These are phyloP conservation scores for Termitomyces sp. DNA, from an alignment of 768 basidiomycete species.

Conservation along the genomic window DNA sequence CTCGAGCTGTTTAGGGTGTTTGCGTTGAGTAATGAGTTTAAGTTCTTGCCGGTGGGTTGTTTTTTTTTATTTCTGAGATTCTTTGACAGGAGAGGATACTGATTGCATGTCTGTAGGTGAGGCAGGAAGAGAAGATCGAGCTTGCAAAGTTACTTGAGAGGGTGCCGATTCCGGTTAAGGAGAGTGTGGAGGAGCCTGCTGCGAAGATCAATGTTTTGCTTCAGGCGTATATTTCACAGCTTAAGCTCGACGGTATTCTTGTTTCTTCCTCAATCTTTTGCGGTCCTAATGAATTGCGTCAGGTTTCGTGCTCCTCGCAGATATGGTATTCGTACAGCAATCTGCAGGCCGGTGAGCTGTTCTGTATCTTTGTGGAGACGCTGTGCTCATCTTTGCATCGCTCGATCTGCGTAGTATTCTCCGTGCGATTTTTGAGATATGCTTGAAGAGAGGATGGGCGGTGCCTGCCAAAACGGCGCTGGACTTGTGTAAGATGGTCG, in stretches of 20 bases:
- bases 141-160: slow-evolving; percentile 85
- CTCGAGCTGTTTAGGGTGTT: slow-evolving; percentile 95
- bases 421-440: slow-evolving; percentile 96
- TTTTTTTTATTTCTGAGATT: neutral
- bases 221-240: slow-evolving; percentile 90
- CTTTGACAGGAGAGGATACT: neutral
- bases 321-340: slow-evolving; percentile 96
- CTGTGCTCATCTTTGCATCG: neutral
- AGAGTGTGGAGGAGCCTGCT: slow-evolving; percentile 91
- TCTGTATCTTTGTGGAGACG: neutral
- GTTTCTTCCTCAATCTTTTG: neutral
- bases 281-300: neutral
- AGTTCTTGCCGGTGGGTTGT: slow-evolving; percentile 72
- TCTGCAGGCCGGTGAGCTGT: slow-evolving; percentile 78
- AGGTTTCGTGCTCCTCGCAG: slow-evolving; percentile 82
- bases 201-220: slow-evolving; percentile 97
- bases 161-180: slow-evolving; percentile 96
- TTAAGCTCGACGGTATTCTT: slow-evolving; percentile 76
- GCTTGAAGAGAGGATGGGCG: slow-evolving; percentile 97
- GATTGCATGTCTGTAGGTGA: slow-evolving; percentile 14
- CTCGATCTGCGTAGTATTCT: slow-evolving; percentile 58
- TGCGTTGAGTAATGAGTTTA: slow-evolving; percentile 94
- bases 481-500: slow-evolving; percentile 95
- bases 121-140: slow-evolving; percentile 70
- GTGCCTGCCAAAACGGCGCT: slow-evolving; percentile 86